A percentile compares a stretch with the other conserved stretches of the same genome.
Conservation (phyloP, 2,329 filamentous ascomycete genomes). For the Bipolaris cookei region DNA sequence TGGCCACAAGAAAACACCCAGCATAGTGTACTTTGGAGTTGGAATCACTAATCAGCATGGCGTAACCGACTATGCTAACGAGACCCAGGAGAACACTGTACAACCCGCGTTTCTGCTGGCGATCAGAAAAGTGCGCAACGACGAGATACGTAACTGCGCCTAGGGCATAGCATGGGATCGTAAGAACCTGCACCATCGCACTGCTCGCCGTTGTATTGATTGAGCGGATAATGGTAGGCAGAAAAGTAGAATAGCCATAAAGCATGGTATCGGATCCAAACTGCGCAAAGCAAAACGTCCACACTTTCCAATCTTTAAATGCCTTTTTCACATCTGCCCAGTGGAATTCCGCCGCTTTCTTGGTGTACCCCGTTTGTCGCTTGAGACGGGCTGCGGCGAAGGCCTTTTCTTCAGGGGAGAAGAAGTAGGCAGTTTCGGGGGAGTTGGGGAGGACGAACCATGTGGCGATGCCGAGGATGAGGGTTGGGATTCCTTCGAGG, state of each 20-base stretch:
- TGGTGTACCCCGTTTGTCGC: constrained; percentile 57
- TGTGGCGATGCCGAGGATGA: constrained; percentile 62
- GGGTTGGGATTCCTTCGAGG: constrained; percentile 62
- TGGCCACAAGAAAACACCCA: constrained; percentile 76
- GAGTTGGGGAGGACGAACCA: constrained; percentile 69
- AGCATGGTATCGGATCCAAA: constrained; percentile 79
- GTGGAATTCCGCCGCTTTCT: constrained; percentile 61
- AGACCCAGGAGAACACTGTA: constrained; percentile 68
- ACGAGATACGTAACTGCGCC: constrained; percentile 73
- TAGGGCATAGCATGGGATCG: constrained; percentile 77
- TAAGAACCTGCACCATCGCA: constrained; percentile 74
- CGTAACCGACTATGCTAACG: constrained; percentile 72
- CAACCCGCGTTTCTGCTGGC: constrained; percentile 68
- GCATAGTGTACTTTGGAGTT: constrained; percentile 72
- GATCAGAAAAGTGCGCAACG: constrained; percentile 71
- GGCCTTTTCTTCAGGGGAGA: constrained; percentile 64
- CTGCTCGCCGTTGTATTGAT: constrained; percentile 67
- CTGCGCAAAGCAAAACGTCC: constrained; percentile 70
- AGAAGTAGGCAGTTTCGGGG: constrained; percentile 68
- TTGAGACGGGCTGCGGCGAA: constrained; percentile 61
- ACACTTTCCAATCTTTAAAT: constrained; percentile 78
- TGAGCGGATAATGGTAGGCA: constrained; percentile 77
- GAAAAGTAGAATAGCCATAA: constrained; percentile 78
- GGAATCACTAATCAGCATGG: constrained; percentile 67
- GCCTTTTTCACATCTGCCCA: constrained; percentile 70